Conservation (phyloP, 192 early-diverging fungal species). For the Linnemannia exigua region DNA sequence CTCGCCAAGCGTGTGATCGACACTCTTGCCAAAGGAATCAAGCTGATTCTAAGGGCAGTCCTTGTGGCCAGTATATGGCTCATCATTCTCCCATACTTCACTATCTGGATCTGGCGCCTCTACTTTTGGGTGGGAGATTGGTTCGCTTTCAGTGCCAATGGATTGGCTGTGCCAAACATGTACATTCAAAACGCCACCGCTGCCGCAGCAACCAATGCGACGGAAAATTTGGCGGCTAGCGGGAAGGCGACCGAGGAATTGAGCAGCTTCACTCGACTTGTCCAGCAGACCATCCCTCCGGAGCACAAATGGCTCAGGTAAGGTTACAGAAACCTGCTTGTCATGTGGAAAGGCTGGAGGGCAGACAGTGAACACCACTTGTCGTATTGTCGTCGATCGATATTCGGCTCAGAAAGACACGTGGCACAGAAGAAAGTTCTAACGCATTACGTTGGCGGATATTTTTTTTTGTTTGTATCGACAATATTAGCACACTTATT, state of each 20-base stretch:
- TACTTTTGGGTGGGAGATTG: conserved; percentile 86
- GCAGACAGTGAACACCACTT: background rate
- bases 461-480: background rate
- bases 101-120: conserved; percentile 87
- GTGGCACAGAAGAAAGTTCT: conserved; percentile 37
- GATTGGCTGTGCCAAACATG: conserved; percentile 25
- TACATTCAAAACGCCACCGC: conserved; percentile 8
- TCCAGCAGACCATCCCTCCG: conserved; percentile 28
- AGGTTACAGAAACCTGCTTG: background rate
- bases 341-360: background rate
- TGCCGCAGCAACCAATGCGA: conserved; percentile 11
- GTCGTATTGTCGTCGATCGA: background rate
- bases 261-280: conserved; percentile 34
- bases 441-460: conserved; percentile 13
- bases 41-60: conserved; percentile 67
- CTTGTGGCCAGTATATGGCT: conserved; percentile 84
- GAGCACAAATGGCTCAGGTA: conserved; percentile 49
- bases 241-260: conserved; percentile 28
- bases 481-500: conserved; percentile 56
- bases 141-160: conserved; percentile 58
- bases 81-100: conserved; percentile 83
- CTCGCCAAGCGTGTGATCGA: conserved; percentile 70
- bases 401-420: background rate
- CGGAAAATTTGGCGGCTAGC: background rate
- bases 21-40: conserved; percentile 57